Percentiles rank a stretch among this genome's conserved stretches.
Conservation (phyloP, 2,329 filamentous ascomycete species). For the Neopestalotiopsis clavispora region DNA sequence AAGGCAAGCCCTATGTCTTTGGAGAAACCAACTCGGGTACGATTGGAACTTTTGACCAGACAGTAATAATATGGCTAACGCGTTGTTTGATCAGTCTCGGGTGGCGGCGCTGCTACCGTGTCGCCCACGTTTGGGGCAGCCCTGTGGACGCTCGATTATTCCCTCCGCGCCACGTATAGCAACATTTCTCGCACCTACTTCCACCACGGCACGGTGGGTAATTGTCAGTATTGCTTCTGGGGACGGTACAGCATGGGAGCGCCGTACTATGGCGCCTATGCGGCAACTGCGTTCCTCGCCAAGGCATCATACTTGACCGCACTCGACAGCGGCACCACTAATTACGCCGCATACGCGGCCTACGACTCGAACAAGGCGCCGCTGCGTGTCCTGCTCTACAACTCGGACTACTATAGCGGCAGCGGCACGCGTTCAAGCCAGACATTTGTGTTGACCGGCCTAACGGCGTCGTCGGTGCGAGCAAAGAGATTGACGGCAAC, state of each 20-base stretch:
- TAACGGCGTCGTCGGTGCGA: conserved; percentile 39
- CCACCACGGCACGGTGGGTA: conserved; percentile 57
- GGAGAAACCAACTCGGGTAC: conserved; percentile 56
- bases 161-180: conserved; percentile 38
- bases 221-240: conserved; percentile 44
- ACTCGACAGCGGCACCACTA: conserved; percentile 46
- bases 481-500: conserved; percentile 51
- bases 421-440: conserved; percentile 40
- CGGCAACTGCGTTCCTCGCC: conserved; percentile 50
- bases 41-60: conserved; percentile 24
- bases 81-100: conserved; percentile 34
- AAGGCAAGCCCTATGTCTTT: conserved; percentile 50
- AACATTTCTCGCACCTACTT: conserved; percentile 51
- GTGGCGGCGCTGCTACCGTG: conserved; percentile 43
- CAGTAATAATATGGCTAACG: conserved; percentile 30
- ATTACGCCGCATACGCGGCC: conserved; percentile 51
- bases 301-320: conserved; percentile 47
- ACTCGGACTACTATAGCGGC: conserved; percentile 47
- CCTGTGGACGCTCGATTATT: conserved; percentile 57
- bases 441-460: conserved; percentile 46
- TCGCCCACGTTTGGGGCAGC: conserved; percentile 53
- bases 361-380: conserved; percentile 43
- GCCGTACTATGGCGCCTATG: conserved; percentile 57
- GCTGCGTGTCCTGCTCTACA: conserved; percentile 47
- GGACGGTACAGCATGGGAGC: conserved; percentile 51